A percentile compares a stretch with the other conserved stretches of the same genome.
Evolutionary conservation across 1,139 yeast species (phyloP).

Genomic region (Blastobotrys arbuscula): DNA sequence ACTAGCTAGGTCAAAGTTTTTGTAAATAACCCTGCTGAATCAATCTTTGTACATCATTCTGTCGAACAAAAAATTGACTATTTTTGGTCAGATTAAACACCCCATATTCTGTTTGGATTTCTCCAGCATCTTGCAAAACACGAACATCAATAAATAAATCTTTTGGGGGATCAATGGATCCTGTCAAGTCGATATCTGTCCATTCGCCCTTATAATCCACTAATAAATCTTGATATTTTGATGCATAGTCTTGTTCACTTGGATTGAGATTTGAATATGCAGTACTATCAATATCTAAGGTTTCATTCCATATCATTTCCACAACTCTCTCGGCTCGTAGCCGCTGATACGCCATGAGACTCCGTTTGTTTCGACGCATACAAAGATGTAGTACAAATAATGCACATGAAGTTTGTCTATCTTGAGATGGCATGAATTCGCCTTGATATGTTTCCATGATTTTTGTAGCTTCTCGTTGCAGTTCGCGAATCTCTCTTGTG

Average conservation of each 20-base stretch:
- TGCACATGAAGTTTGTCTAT: conserved; percentile 48
- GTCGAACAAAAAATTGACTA: conserved; percentile 90
- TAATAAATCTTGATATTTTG: conserved; percentile 63
- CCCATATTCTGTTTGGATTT: conserved; percentile 95
- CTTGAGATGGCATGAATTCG: conserved; percentile 35
- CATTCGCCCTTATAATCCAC: conserved; percentile 73
- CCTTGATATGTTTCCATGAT: conserved; percentile 38
- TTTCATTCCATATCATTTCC: conserved; percentile 64
- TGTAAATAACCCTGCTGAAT: conserved; percentile 93
- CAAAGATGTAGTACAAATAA: conserved; percentile 75
- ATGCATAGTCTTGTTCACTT: conserved; percentile 73
- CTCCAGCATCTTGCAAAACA: conserved; percentile 79
- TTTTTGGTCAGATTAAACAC: conserved; percentile 92
- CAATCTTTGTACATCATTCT: conserved; percentile 86
- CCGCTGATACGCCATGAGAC: conserved; percentile 76
- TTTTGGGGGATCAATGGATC: conserved; percentile 82
- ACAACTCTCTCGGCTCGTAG: conserved; percentile 64
- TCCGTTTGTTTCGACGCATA: conserved; percentile 82
- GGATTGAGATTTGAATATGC: conserved; percentile 55
- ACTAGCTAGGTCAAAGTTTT: conserved; percentile 34
- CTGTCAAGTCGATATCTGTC: conserved; percentile 83
- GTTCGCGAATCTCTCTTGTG: conserved; percentile 39
- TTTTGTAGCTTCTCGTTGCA: conserved; percentile 47
- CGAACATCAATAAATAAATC: conserved; percentile 91
- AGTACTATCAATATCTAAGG: conserved; percentile 32